phyloP scores from a whole-genome alignment of 768 basidiomycete genomes.

The Tephrocybe sp. region DNA sequence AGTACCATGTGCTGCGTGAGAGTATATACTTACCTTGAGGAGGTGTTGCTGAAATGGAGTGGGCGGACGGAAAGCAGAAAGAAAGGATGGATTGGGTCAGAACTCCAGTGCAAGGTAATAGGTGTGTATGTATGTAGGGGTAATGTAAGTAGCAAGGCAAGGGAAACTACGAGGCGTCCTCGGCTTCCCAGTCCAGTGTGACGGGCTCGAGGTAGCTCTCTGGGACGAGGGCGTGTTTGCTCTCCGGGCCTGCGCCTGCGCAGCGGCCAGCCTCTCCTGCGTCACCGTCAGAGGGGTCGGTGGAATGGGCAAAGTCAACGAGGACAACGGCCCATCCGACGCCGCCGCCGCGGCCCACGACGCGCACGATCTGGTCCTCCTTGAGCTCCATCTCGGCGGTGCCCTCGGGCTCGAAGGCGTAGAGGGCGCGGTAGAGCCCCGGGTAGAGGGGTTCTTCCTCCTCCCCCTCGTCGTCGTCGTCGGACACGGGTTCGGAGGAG shows the following conservation, averaged over 20 bases:
- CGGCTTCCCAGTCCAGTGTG: background rate
- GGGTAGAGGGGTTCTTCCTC: conserved; percentile 41
- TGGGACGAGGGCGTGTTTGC: background rate
- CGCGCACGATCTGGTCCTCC: background rate
- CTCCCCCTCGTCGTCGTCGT: conserved; percentile 29
- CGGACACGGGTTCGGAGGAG: too few relatives aligned
- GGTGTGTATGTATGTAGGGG: too few relatives aligned
- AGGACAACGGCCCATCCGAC: background rate
- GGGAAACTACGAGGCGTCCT: background rate
- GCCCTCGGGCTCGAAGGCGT: background rate
- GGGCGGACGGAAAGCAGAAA: too few relatives aligned
- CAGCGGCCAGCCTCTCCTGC: too few relatives aligned
- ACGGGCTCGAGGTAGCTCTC: background rate
- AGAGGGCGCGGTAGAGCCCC: background rate
- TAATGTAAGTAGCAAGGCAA: too few relatives aligned
- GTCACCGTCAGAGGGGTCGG: background rate
- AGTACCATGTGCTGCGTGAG: too few relatives aligned
- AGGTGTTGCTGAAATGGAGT: too few relatives aligned
- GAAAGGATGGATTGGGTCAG: too few relatives aligned
- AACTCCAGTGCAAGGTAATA: too few relatives aligned
- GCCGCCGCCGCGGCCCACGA: background rate
- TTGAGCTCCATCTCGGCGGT: background rate
- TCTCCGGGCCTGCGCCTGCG: too few relatives aligned
- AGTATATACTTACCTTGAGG: too few relatives aligned
- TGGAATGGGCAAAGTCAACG: background rate